Conservation (phyloP, 2,329 filamentous ascomycete genomes). For the Apiospora rasikravindrae region DNA sequence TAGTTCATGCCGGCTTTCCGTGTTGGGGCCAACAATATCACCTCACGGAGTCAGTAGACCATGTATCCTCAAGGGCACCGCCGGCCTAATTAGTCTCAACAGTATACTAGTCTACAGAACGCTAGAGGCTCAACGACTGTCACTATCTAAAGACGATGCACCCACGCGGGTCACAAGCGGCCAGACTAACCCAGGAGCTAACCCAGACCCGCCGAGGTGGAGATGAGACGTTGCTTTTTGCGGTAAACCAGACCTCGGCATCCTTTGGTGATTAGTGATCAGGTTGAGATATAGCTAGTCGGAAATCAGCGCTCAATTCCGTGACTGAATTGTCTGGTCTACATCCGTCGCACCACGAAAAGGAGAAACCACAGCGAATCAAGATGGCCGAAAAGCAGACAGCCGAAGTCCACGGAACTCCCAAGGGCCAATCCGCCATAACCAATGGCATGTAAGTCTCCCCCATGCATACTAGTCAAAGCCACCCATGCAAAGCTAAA, state of each 20-base stretch:
- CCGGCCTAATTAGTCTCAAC: too few relatives aligned
- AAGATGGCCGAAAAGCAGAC: neutral
- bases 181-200: neutral
- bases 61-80: too few relatives aligned
- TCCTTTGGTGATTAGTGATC: neutral
- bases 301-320: neutral
- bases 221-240: neutral
- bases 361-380: neutral
- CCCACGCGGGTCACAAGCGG: neutral
- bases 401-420: neutral
- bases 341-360: too few relatives aligned
- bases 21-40: too few relatives aligned
- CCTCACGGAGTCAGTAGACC: too few relatives aligned
- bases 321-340: neutral
- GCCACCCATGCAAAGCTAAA: neutral
- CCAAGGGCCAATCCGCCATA: neutral
- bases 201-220: neutral
- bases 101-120: neutral
- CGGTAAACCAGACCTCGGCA: neutral
- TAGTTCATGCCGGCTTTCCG: too few relatives aligned
- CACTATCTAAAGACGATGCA: neutral
- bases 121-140: neutral
- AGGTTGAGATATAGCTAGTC: neutral
- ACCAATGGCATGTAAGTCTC: neutral
- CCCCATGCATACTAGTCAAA: neutral